These are phyloP conservation scores for Colletotrichum viniferum DNA, from an alignment of 2,329 filamentous ascomycete species.

Conservation along the genomic window DNA sequence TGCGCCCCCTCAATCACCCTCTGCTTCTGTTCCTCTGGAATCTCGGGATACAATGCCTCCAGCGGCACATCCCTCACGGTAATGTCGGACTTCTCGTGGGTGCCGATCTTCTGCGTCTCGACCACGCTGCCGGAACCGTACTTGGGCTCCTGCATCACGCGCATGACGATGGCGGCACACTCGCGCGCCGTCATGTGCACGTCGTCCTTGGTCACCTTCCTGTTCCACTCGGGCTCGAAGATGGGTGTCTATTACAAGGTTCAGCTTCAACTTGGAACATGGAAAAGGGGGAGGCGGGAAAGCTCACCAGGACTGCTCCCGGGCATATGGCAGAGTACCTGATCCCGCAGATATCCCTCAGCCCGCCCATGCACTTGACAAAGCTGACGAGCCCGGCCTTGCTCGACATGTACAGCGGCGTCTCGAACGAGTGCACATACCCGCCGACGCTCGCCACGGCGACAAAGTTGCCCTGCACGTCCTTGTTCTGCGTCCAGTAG, in stretches of 20 bases:
- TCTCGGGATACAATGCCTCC: not conserved
- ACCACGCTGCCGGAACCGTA: conserved; percentile 24
- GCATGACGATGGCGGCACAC: conserved; percentile 6
- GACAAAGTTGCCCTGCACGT: conserved; percentile 40
- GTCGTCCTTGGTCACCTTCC: not conserved
- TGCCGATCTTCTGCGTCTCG: conserved; percentile 20
- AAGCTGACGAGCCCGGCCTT: conserved; percentile 27
- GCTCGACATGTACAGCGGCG: conserved; percentile 33
- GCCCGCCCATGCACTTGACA: not conserved
- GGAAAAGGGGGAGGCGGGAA: no score
- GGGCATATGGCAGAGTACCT: not conserved
- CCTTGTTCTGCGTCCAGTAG: conserved; percentile 30
- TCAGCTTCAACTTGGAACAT: no score
- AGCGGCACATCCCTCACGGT: conserved; percentile 11
- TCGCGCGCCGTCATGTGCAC: not conserved
- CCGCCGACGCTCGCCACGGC: conserved; percentile 29
- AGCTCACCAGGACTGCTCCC: not conserved
- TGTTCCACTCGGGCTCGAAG: not conserved
- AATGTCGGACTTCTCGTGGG: not conserved
- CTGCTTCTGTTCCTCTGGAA: not conserved
- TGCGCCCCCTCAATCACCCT: not conserved
- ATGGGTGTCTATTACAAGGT: not conserved
- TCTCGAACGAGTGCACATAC: conserved; percentile 30
- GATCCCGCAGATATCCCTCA: not conserved
- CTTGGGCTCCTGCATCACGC: conserved; percentile 7